Percentiles rank a stretch among this genome's conserved stretches.
Conservation (phyloP, 2,329 filamentous ascomycete species). For the Alternaria novae-zelandiae region DNA sequence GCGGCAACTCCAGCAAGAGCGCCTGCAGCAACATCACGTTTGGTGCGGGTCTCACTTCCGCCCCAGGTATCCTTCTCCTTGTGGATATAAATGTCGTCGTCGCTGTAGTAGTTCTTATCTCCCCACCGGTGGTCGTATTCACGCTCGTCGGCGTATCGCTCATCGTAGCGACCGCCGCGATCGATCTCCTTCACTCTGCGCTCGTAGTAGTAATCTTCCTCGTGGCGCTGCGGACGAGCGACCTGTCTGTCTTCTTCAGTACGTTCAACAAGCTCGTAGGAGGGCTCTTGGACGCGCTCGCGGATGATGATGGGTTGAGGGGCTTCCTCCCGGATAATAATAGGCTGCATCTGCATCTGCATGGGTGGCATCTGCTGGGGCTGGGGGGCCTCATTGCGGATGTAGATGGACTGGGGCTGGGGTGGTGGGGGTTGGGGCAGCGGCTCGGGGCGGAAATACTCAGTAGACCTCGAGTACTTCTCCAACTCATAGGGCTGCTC, state of each 20-base stretch:
- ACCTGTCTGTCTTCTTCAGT: slow-evolving; percentile 61
- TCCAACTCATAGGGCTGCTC: slow-evolving; percentile 51
- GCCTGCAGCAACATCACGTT: slow-evolving; percentile 67
- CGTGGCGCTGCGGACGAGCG: slow-evolving; percentile 54
- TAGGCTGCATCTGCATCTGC: slow-evolving; percentile 44
- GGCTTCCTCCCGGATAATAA: slow-evolving; percentile 53
- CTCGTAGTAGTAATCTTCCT: slow-evolving; percentile 69
- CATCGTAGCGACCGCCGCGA: slow-evolving; percentile 52
- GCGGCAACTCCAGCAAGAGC: slow-evolving; percentile 66
- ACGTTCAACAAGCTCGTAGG: slow-evolving; percentile 66
- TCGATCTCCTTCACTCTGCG: slow-evolving; percentile 63
- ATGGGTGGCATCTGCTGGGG: slow-evolving; percentile 48
- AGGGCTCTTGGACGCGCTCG: slow-evolving; percentile 57
- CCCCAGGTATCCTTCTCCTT: slow-evolving; percentile 57
- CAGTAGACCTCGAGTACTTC: slow-evolving; percentile 60
- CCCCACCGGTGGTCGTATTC: slow-evolving; percentile 44
- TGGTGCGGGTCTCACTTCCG: slow-evolving; percentile 55
- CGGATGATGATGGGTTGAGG: slow-evolving; percentile 55
- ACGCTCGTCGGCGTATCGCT: slow-evolving; percentile 42
- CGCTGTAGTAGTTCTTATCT: slow-evolving; percentile 60
- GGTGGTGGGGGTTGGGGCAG: slow-evolving; percentile 28
- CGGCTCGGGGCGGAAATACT: slow-evolving; percentile 57
- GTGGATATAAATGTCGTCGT: slow-evolving; percentile 67
- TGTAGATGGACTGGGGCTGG: slow-evolving; percentile 55
- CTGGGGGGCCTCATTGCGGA: slow-evolving; percentile 56